Conservation (phyloP, 129 eudicot genomes). For the Chrysanthemum seticuspe region DNA sequence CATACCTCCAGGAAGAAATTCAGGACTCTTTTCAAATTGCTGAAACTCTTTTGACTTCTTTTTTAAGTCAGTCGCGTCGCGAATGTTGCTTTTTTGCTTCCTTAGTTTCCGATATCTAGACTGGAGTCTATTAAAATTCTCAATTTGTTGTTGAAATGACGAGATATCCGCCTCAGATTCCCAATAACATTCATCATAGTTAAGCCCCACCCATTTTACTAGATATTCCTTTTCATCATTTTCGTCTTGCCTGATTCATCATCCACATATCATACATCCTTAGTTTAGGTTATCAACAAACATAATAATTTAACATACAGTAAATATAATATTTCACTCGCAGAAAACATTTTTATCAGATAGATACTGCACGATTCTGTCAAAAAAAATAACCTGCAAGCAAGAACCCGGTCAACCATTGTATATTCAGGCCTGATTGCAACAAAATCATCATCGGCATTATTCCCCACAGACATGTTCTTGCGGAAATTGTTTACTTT, state of each 20-base stretch:
- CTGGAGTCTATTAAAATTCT: slow-evolving; percentile 57
- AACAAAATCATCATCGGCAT: slow-evolving; percentile 77
- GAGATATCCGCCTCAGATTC: slow-evolving; percentile 86
- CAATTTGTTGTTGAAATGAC: slow-evolving; percentile 83
- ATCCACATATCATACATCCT: slow-evolving; percentile 9
- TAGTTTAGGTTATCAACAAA: slow-evolving; percentile 3
- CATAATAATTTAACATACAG: neutral
- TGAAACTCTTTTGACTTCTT: slow-evolving; percentile 82
- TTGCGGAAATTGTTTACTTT: slow-evolving; percentile 85
- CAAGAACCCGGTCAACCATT: slow-evolving; percentile 90
- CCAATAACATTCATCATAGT: slow-evolving; percentile 96
- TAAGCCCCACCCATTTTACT: slow-evolving; percentile 92
- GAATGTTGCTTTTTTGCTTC: slow-evolving; percentile 52
- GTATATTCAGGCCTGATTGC: slow-evolving; percentile 94
- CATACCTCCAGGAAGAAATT: slow-evolving; percentile 90
- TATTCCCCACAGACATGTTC: slow-evolving; percentile 53
- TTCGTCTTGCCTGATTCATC: slow-evolving; percentile 52
- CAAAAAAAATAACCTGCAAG: slow-evolving; percentile 65
- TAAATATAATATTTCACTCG: neutral
- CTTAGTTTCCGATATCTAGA: slow-evolving; percentile 57
- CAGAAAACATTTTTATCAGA: slow-evolving; percentile 1
- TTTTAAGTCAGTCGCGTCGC: slow-evolving; percentile 54
- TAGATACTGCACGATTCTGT: neutral
- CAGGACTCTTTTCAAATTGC: slow-evolving; percentile 83
- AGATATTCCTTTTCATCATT: slow-evolving; percentile 81